Evolutionary conservation across 192 early-diverging fungal genomes (phyloP), one percentile per base, ranked within the genome.

Genomic region (Phlyctochytrium arcticum): DNA sequence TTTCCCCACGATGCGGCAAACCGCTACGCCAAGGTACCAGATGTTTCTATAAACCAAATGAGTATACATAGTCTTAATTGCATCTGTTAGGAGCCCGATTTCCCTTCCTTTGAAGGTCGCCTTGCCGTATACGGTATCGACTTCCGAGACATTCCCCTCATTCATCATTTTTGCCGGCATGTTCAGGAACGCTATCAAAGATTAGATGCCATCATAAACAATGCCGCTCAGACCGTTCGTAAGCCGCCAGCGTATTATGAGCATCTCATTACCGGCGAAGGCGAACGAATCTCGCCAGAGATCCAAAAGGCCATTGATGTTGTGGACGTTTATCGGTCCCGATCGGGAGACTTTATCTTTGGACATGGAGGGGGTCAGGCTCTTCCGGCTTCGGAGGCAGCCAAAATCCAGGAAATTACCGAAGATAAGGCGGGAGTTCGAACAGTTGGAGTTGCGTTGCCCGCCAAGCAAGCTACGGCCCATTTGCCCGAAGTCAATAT

Each of bases 211-310:
- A 65, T 84, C 59, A 82, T 84, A 57, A 84, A 84, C 69, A 84
- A 84, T 72, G 82, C 82, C 15, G 82, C 82, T 6, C 82, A 84
- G 53, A 84, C 82, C 5, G 79, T 84, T 5, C 72, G 82, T 5
- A 79, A 80, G 49, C 82, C 82, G 27, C 77, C 82, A 2, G 71
- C 64, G 19, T 84, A 79, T 60, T 84, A 82, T 51, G 66, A 78
- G 36, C 82, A 84, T 66, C 44, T 84, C 37, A 76, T 84, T 33
- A 29, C 17, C 47, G 69, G 66, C 3, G 82, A 84, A 56, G 63
- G 57, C 3, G 65, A 44, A 8, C 57, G 26, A 3, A 54, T 82
- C 29, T 9, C 47, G 10, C 29, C 19, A 5, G 53, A 48, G 10
- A 54, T 82, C 26, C 30, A 36, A 33, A 34, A 60, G 12, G 49